Base-by-base conservation (phyloP, 441 rosid genomes). In the Gossypium schwendimanii region DNA sequence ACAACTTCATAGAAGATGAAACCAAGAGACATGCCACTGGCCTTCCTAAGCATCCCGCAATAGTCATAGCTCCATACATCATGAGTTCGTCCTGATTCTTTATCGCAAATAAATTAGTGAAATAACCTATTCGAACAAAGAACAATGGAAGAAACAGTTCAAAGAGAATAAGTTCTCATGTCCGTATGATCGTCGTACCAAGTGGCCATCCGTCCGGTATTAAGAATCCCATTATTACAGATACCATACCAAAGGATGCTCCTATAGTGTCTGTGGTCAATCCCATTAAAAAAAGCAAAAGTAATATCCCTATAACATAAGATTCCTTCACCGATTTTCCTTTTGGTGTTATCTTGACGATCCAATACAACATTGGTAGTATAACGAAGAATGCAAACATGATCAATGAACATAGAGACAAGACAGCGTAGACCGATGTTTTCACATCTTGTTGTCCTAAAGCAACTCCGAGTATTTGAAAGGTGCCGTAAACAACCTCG, bases 61-160 rank as follows among this genome's bases (percentile, higher is more conserved):
- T 0, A 8, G 23, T 2, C 36, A 65, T 2, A 7, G 21, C 55
- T 23, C 20, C 70, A 45, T 45, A 45, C 1, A 7, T 1, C 3
- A 21, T 6, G 3, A 23, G 3, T 6, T 65, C 55, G 55, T 14
- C 24, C 70, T 18, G 45, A 45, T 65, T 20, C 12, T 44, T 6
- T 12, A 65, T 64, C 4, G 39, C 12, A 1, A 55, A 21, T 36
- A 65, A 65, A 65, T 65, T 0, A 14, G 55, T 65, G 12, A 12
- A 44, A 45, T 65, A 65, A 21, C 70, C 70, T 3, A 45, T 23
- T 1, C 39, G 39, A 65, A 65, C 4, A 4, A 65, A 65, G 20
- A 65, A 45, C 55, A 65, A 65, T 6, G 70, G 55, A 12, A 65
- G 12, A 24, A 65, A 65, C 21, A 65, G 14, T 3, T 65, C 70